Evolutionary conservation across 495 filamentous ascomycete genomes (phyloP).

Genomic region (Letharia lupina): DNA sequence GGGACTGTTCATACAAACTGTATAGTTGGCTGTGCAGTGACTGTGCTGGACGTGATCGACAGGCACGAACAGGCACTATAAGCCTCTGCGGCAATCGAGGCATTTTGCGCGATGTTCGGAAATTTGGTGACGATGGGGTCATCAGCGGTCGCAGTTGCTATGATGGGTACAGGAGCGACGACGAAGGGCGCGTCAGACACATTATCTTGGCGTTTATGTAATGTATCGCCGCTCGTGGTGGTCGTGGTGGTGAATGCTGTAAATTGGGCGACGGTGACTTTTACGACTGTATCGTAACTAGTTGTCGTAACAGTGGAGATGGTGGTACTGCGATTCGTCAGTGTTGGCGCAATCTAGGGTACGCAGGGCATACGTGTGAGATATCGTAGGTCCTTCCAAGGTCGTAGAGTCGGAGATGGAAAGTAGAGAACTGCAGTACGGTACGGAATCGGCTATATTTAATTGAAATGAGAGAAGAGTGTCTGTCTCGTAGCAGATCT

Average conservation of each 20-base stretch:
- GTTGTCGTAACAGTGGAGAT: background rate
- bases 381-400: background rate
- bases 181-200: background rate
- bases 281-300: background rate
- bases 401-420: background rate
- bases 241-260: background rate
- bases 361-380: background rate
- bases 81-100: background rate
- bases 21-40: background rate
- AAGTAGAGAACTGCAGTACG: background rate
- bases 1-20: background rate
- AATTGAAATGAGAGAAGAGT: background rate
- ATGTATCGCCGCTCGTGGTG: background rate
- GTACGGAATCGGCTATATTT: background rate
- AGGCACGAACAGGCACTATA: slow-evolving; percentile 1
- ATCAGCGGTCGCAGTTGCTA: background rate
- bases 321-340: background rate
- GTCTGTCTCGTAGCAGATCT: background rate
- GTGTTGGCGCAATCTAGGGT: background rate
- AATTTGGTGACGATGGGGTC: background rate
- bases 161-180: background rate
- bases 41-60: background rate
- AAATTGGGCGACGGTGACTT: background rate
- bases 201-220: background rate
- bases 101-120: background rate